Evolutionary conservation across 371 early-diverging fungal genomes (phyloP).

Genomic region (Funneliformis caledonium): DNA sequence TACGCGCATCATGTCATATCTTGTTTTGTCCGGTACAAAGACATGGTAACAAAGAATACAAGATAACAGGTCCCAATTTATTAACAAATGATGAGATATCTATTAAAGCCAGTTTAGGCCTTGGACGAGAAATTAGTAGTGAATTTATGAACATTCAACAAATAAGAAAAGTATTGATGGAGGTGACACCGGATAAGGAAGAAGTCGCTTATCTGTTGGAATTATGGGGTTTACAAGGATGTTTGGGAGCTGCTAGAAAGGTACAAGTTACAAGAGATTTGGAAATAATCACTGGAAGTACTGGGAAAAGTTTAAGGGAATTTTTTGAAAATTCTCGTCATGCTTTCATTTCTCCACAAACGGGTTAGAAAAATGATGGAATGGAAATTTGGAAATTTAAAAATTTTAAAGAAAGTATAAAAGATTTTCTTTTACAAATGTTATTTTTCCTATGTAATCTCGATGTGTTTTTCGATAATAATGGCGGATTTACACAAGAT

Average conservation of each 20-base stretch:
- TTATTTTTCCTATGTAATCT: neutral
- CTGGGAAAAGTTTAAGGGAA: slow-evolving; percentile 11
- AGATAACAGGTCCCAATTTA: slow-evolving; percentile 21
- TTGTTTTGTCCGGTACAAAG: slow-evolving; percentile 6
- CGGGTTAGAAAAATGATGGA: neutral
- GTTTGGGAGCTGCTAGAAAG: neutral
- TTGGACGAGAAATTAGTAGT: neutral
- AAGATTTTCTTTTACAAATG: neutral
- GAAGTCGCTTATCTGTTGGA: slow-evolving; percentile 11
- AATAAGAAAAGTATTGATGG: neutral
- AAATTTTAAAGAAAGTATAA: neutral
- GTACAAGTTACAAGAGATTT: slow-evolving; percentile 28
- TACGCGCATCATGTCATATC: neutral
- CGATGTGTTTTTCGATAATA: too few relatives aligned
- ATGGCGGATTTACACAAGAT: too few relatives aligned
- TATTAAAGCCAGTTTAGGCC: slow-evolving; percentile 16
- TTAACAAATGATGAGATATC: slow-evolving; percentile 8
- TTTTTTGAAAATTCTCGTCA: slow-evolving; percentile 5
- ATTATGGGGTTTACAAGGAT: slow-evolving; percentile 25
- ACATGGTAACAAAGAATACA: slow-evolving; percentile 14
- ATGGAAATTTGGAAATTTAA: neutral
- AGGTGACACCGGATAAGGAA: neutral
- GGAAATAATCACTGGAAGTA: slow-evolving; percentile 6
- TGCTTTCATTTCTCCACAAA: neutral
- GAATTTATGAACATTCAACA: slow-evolving; percentile 3